Conservation (phyloP, 192 early-diverging fungal species). For the Coemansia sp. region DNA sequence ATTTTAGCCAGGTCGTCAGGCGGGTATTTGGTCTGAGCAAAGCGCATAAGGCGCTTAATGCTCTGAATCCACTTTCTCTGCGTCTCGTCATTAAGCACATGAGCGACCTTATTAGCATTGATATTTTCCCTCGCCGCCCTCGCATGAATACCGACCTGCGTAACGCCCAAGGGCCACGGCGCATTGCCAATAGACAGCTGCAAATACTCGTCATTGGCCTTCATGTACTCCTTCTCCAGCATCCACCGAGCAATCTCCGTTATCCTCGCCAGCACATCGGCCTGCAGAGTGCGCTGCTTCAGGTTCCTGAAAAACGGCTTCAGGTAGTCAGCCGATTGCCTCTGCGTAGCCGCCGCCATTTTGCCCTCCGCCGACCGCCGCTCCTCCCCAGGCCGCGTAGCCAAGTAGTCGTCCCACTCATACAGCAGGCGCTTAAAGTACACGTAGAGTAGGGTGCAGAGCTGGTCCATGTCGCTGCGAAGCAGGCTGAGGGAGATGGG, state of each 20-base stretch:
- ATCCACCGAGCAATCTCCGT: slow-evolving; percentile 86
- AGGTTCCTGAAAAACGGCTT: slow-evolving; percentile 88
- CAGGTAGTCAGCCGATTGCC: slow-evolving; percentile 84
- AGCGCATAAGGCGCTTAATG: slow-evolving; percentile 95
- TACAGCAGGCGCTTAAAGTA: slow-evolving; percentile 82
- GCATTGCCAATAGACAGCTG: slow-evolving; percentile 95
- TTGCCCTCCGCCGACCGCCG: slow-evolving; percentile 81
- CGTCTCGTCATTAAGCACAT: slow-evolving; percentile 95
- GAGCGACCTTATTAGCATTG: slow-evolving; percentile 90
- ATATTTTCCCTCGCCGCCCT: slow-evolving; percentile 97
- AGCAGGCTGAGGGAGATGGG: slow-evolving; percentile 70
- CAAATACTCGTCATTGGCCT: slow-evolving; percentile 91
- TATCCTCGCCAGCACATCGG: slow-evolving; percentile 86
- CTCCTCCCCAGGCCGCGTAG: slow-evolving; percentile 72
- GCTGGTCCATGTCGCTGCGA: slow-evolving; percentile 72
- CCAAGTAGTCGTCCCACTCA: slow-evolving; percentile 84
- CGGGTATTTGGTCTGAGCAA: slow-evolving; percentile 88
- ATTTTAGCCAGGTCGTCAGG: slow-evolving; percentile 64
- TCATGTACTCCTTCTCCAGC: slow-evolving; percentile 84
- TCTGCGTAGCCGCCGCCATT: slow-evolving; percentile 73
- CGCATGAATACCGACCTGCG: slow-evolving; percentile 97
- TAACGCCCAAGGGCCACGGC: slow-evolving; percentile 96
- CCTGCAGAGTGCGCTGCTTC: slow-evolving; percentile 68
- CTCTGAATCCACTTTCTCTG: slow-evolving; percentile 99
- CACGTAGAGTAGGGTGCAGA: slow-evolving; percentile 69